Evolutionary conservation across 306 rosid species (phyloP).

Genomic region (Quercus wislizeni): DNA sequence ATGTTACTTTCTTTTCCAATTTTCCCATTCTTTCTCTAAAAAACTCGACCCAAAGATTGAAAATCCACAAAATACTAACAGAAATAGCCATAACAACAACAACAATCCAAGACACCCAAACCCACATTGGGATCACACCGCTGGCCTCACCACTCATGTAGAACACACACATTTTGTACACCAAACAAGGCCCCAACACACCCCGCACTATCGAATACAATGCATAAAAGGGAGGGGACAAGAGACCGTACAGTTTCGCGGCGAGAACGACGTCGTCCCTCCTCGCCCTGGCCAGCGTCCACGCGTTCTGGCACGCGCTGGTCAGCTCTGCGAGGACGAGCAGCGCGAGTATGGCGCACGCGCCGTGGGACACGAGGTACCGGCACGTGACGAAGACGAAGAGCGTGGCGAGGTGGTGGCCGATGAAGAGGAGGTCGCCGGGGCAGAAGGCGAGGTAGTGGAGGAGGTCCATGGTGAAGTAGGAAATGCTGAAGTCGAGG

Average conservation of each 20-base stretch:
- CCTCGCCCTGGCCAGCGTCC: constrained; percentile 71
- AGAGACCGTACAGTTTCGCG: constrained; percentile 31
- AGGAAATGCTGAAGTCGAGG: constrained; percentile 86
- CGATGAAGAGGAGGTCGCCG: constrained; percentile 72
- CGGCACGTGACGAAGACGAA: constrained; percentile 89
- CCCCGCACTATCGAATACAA: constrained; percentile 66
- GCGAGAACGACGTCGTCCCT: constrained; percentile 50
- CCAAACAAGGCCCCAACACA: constrained; percentile 59
- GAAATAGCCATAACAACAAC: constrained; percentile 69
- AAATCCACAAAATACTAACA: constrained; percentile 81
- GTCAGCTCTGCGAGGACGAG: constrained; percentile 77
- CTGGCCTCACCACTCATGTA: constrained; percentile 51
- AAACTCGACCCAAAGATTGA: constrained; percentile 72
- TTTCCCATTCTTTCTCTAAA: constrained; percentile 39
- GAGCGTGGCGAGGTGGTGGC: constrained; percentile 82
- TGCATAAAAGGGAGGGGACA: constrained; percentile 68
- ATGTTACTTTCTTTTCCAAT: constrained; percentile 52
- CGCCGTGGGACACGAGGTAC: constrained; percentile 64
- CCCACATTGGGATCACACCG: constrained; percentile 65
- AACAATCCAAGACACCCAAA: constrained; percentile 79
- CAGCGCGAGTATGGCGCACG: constrained; percentile 55
- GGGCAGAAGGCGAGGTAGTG: constrained; percentile 76
- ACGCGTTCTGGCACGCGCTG: constrained; percentile 75
- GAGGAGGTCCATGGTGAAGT: constrained; percentile 72
- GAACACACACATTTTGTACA: constrained; percentile 56